phyloP scores from a whole-genome alignment of 352 stramenopile genomes.

The Pythium brachiatum region DNA sequence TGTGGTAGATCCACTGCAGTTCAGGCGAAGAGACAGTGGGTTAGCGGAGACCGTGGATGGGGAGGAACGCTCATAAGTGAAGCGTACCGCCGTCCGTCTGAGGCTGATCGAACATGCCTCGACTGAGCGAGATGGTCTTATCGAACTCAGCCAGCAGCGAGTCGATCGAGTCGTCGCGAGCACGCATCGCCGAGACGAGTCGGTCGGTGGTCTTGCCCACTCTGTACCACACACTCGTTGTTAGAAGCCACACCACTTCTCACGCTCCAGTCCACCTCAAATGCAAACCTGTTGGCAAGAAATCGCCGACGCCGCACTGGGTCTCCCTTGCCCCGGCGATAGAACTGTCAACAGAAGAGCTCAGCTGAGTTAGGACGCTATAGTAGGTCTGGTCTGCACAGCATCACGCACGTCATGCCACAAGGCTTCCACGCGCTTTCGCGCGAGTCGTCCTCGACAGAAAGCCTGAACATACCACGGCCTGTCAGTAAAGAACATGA shows the following conservation, averaged over 20 bases:
- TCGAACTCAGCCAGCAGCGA: constrained; percentile 77
- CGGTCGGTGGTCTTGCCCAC: constrained; percentile 55
- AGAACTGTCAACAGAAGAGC: constrained; percentile 42
- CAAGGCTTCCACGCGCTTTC: constrained; percentile 5
- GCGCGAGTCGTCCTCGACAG: constrained; percentile 4
- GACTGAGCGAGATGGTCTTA: constrained; percentile 58
- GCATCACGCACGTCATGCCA: constrained; percentile 19
- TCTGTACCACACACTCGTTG: constrained; percentile 35
- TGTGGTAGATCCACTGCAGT: constrained; percentile 32
- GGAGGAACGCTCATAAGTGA: background rate
- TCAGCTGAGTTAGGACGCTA: background rate
- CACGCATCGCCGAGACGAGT: constrained; percentile 54
- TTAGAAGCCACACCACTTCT: too few relatives aligned
- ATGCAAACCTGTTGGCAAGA: constrained; percentile 58
- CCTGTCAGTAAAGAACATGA: too few relatives aligned
- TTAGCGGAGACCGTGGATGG: background rate
- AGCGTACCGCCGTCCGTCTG: constrained; percentile 37
- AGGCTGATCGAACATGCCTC: constrained; percentile 55
- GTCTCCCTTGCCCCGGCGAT: constrained; percentile 58
- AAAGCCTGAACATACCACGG: constrained; percentile 2
- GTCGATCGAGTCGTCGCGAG: constrained; percentile 79
- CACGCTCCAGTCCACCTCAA: background rate
- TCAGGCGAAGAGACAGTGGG: constrained; percentile 4
- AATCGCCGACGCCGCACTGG: constrained; percentile 47
- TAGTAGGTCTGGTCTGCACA: background rate